Evolutionary conservation across 164 flowering plant genomes (phyloP).

Genomic region (Chimonanthus praecox): DNA sequence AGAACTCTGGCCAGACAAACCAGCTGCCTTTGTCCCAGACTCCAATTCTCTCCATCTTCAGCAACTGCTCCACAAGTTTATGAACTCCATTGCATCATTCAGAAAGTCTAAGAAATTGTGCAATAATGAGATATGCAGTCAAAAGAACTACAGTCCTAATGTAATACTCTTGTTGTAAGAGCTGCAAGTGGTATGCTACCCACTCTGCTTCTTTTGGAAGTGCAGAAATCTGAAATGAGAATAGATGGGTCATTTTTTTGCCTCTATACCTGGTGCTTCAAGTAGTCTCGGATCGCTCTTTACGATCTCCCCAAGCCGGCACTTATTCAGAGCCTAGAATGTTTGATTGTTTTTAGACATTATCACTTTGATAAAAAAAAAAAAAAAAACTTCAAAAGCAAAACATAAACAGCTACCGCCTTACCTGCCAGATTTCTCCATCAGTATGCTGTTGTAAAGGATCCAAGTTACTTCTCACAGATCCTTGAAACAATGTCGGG

Average conservation of each 20-base stretch:
- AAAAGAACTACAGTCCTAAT: background rate
- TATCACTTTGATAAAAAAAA: background rate
- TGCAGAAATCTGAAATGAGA: background rate
- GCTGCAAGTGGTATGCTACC: background rate
- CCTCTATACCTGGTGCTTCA: conserved; percentile 62
- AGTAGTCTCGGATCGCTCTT: conserved; percentile 54
- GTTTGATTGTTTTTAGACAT: conserved; percentile 4
- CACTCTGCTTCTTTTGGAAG: background rate
- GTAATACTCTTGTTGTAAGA: background rate
- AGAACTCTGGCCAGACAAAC: conserved; percentile 74
- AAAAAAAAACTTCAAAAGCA: background rate
- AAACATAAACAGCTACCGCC: background rate
- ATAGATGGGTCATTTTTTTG: background rate
- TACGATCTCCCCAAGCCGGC: conserved; percentile 49
- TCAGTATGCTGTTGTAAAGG: conserved; percentile 65
- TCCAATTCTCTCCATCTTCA: conserved; percentile 89
- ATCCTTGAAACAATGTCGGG: conserved; percentile 76
- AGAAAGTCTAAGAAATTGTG: background rate
- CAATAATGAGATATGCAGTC: too few species aligned
- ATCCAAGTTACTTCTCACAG: conserved; percentile 71
- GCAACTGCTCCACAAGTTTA: conserved; percentile 39
- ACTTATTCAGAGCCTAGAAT: conserved; percentile 48
- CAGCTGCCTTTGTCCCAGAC: conserved; percentile 82
- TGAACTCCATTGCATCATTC: background rate
- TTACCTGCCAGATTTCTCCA: conserved; percentile 74